Conservation (phyloP, 1,284 basidiomycete species). For the Malassezia obtusa region DNA sequence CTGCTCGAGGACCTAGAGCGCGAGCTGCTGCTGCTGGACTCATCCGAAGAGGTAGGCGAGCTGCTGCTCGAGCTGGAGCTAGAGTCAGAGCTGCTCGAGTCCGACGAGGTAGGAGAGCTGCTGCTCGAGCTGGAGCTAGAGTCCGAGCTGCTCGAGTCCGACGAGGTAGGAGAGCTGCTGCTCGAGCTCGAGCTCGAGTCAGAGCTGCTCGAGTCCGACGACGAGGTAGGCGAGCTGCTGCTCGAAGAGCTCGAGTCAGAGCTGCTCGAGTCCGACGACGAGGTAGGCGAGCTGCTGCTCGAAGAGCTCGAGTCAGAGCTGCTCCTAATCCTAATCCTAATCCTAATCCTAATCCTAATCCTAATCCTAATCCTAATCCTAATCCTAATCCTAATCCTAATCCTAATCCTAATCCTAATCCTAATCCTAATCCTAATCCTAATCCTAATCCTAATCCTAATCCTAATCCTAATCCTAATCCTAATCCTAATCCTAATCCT, state of each 20-base stretch:
- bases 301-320: background rate
- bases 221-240: background rate
- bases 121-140: background rate
- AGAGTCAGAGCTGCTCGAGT: slow-evolving; percentile 47
- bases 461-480: too few relatives aligned
- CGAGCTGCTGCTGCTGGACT: background rate
- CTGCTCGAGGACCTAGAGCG: background rate
- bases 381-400: too few relatives aligned
- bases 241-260: background rate
- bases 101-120: background rate
- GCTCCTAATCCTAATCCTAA: too few relatives aligned
- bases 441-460: too few relatives aligned
- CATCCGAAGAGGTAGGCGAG: background rate
- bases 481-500: too few relatives aligned
- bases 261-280: background rate
- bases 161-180: background rate
- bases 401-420: too few relatives aligned
- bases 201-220: background rate
- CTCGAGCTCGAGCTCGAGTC: background rate
- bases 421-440: too few relatives aligned
- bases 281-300: background rate
- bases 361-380: too few relatives aligned
- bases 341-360: too few relatives aligned
- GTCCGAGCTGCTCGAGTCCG: background rate
- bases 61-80: slow-evolving; percentile 44